Evolutionary conservation across 2,329 filamentous ascomycete genomes (phyloP).

Genomic region (Hymenoscyphus scutula): DNA sequence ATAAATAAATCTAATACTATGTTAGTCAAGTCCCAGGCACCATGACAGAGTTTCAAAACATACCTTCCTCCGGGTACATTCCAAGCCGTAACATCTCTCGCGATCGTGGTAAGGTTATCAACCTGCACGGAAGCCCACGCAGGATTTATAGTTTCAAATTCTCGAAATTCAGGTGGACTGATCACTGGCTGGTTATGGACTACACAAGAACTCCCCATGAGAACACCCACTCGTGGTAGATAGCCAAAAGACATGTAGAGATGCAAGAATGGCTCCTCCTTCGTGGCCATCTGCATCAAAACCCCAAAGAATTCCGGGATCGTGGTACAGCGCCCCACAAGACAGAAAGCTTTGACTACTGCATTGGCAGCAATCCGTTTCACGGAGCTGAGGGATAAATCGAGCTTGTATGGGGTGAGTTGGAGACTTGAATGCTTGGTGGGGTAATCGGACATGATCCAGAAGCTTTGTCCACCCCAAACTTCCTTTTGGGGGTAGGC

Average conservation of each 20-base stretch:
- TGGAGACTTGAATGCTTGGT: not conserved
- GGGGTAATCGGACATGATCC: not conserved
- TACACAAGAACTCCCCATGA: not conserved
- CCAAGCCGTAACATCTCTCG: not conserved
- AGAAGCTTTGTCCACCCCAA: slow-evolving; percentile 1
- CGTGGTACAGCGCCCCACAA: not conserved
- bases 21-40: not conserved
- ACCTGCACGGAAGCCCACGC: not conserved
- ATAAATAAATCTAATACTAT: not conserved
- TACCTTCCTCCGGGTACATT: not conserved
- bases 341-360: not conserved
- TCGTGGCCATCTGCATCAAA: not conserved
- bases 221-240: not conserved
- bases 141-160: not conserved
- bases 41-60: not conserved
- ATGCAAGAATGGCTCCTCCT: slow-evolving; percentile 2
- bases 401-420: not conserved
- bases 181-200: not conserved
- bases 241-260: not conserved
- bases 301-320: not conserved
- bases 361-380: not conserved
- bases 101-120: not conserved
- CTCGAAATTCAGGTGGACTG: not conserved
- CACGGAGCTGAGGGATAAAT: not conserved
- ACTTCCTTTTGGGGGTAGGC: not conserved